Conservation (phyloP, 495 filamentous ascomycete species). For the Parathielavia hyrcaniae region DNA sequence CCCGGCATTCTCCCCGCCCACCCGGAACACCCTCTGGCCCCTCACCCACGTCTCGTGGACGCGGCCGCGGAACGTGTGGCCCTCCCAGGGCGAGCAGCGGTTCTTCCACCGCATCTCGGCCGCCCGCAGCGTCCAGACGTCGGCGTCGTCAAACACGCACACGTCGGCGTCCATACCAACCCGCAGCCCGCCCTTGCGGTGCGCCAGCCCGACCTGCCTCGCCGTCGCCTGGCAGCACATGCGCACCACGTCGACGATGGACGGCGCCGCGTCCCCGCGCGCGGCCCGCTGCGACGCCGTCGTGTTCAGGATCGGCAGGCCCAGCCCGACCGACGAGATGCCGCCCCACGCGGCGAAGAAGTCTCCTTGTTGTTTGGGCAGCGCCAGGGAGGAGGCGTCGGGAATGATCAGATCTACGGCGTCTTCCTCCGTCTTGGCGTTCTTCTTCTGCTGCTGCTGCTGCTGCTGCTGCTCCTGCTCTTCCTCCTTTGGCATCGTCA, state of each 20-base stretch:
- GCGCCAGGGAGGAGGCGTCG: neutral
- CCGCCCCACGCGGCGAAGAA: conserved; percentile 97
- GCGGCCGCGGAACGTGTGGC: conserved; percentile 67
- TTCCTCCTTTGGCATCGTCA: conserved; percentile 31
- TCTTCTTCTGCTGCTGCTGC: neutral
- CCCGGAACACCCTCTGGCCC: conserved; percentile 65
- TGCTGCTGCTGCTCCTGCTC: neutral
- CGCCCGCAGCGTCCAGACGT: conserved; percentile 61
- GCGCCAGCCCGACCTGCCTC: conserved; percentile 79
- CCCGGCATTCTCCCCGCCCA: conserved; percentile 36
- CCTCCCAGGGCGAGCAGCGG: conserved; percentile 90
- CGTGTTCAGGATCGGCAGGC: conserved; percentile 86
- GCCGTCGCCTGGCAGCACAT: conserved; percentile 87
- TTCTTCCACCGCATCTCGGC: conserved; percentile 86
- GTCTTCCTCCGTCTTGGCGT: neutral
- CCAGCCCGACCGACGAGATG: conserved; percentile 88
- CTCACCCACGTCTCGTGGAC: conserved; percentile 89
- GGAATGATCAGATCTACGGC: neutral
- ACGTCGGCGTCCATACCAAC: conserved; percentile 89
- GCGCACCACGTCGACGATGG: conserved; percentile 67
- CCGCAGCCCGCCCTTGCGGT: conserved; percentile 72
- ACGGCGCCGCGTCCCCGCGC: conserved; percentile 38
- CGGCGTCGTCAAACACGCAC: conserved; percentile 82
- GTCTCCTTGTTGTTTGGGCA: conserved; percentile 51
- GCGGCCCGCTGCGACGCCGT: conserved; percentile 55